Conservation (phyloP, 352 stramenopile genomes). For the Globisporangium nagaii region DNA sequence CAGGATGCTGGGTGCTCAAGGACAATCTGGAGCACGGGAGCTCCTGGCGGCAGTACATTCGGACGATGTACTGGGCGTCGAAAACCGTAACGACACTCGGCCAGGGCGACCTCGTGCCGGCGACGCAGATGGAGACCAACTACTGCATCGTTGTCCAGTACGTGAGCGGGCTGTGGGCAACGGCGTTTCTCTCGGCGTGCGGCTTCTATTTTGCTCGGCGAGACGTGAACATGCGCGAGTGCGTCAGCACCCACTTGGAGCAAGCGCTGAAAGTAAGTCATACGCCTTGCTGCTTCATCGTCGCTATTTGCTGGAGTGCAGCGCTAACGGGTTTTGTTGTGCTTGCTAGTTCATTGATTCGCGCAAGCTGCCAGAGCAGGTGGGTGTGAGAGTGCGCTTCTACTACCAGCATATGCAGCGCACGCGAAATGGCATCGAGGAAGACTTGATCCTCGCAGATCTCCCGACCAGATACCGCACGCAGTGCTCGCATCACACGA, state of each 20-base stretch:
- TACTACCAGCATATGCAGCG: not conserved
- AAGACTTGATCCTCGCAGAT: not conserved
- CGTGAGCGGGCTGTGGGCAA: conserved; percentile 19
- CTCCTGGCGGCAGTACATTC: conserved; percentile 15
- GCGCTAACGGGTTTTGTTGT: too few relatives aligned
- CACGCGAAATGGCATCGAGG: not conserved
- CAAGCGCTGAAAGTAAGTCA: conserved; percentile 16
- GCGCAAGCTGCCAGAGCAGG: not conserved
- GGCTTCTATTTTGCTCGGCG: conserved; percentile 20
- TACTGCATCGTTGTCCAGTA: conserved; percentile 21
- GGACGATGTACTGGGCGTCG: conserved; percentile 22
- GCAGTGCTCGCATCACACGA: not conserved
- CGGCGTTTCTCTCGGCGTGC: conserved; percentile 16
- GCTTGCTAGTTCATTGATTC: not conserved
- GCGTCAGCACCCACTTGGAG: conserved; percentile 14
- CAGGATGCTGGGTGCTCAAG: conserved; percentile 20
- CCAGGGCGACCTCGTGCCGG: conserved; percentile 17
- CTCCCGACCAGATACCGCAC: too few relatives aligned
- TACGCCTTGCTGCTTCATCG: too few relatives aligned
- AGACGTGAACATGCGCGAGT: conserved; percentile 10
- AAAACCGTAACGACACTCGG: conserved; percentile 22
- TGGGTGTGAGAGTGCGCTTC: not conserved
- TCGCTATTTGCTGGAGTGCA: too few relatives aligned
- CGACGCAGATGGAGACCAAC: conserved; percentile 14
- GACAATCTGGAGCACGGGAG: conserved; percentile 14